Conservation (phyloP, 306 rosid species). For the Trifolium repens region DNA sequence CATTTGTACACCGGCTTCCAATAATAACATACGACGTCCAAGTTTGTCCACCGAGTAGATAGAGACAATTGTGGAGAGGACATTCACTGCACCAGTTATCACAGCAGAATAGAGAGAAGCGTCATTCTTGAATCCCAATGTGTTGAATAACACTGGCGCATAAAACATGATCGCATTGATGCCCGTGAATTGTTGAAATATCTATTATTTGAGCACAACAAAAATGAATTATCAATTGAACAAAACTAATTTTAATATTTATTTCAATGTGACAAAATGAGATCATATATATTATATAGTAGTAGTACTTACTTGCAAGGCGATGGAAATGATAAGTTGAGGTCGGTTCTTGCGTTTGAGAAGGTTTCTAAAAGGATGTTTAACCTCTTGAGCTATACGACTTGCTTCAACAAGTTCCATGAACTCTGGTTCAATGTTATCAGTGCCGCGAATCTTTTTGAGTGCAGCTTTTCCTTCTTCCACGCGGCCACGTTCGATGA, state of each 20-base stretch:
- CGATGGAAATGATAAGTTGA: conserved; percentile 70
- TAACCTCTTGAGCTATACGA: conserved; percentile 66
- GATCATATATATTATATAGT: neutral
- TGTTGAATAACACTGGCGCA: too few species aligned
- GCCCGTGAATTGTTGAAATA: too few species aligned
- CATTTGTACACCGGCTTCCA: neutral
- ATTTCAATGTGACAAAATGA: too few species aligned
- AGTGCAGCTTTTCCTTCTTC: conserved; percentile 80
- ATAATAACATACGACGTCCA: neutral
- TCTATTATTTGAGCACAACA: too few species aligned
- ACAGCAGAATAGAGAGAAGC: neutral
- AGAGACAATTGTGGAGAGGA: neutral
- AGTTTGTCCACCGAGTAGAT: neutral
- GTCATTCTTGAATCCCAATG: too few species aligned
- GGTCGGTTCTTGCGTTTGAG: conserved; percentile 74
- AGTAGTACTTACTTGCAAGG: conserved; percentile 57
- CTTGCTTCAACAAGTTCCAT: conserved; percentile 79
- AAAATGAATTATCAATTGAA: too few species aligned
- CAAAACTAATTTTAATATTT: too few species aligned
- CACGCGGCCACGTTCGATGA: conserved; percentile 71
- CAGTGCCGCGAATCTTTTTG: conserved; percentile 69
- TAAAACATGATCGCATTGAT: too few species aligned
- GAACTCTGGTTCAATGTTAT: conserved; percentile 79
- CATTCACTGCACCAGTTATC: neutral
- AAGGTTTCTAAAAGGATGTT: conserved; percentile 80